Evolutionary conservation across 2,329 filamentous ascomycete genomes (phyloP), one percentile per base, ranked within the genome.

Genomic region (Sporothrix luriei): DNA sequence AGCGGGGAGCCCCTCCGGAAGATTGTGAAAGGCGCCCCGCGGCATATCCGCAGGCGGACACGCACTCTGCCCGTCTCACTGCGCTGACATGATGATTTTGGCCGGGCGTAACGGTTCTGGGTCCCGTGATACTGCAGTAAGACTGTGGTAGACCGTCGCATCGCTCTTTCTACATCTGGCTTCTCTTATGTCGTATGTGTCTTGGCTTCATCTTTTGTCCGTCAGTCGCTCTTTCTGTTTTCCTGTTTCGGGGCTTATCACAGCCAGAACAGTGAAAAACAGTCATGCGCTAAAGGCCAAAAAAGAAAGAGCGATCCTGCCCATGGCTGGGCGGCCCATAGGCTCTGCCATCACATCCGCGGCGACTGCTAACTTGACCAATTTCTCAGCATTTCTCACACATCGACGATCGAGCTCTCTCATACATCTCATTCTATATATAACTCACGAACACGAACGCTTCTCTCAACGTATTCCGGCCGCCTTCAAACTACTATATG

Each of bases 361-460:
- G 33, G 9, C 9, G 33, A 1, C 19, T 61, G 29, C 33, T 61
- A 38, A 6, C 1, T 19, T 19, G 40, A 24, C 21, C 21, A 9
- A 65, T 51, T 52, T 65, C 62, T 65, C 62, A 65, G 59, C 61
- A 49, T 64, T 46, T 26, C 57, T 43, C 57, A 46, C n/a, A 26
- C 21, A 21, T 46, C 38, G 6, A 46, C 38, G 46, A 6, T 19
- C 57, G 19, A n/a, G 5, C 33, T 38, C 33, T 16, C 40, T 26
- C 38, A 2, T 21, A 9, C n/a, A 62, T 62, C 38, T 43, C 57
- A 46, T 26, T 62, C 57, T 62, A 46, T 62, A 61, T 61, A 61
- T 61, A 61, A 61, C 38, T n/a, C 21, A 46, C 57, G 14, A 16
- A 62, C 21, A 46, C 57, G 14, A 16, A 62, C 57, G 21, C 21